These are phyloP conservation scores for Emergomyces orientalis DNA, from an alignment of 2,329 filamentous ascomycete species.

Conservation along the genomic window DNA sequence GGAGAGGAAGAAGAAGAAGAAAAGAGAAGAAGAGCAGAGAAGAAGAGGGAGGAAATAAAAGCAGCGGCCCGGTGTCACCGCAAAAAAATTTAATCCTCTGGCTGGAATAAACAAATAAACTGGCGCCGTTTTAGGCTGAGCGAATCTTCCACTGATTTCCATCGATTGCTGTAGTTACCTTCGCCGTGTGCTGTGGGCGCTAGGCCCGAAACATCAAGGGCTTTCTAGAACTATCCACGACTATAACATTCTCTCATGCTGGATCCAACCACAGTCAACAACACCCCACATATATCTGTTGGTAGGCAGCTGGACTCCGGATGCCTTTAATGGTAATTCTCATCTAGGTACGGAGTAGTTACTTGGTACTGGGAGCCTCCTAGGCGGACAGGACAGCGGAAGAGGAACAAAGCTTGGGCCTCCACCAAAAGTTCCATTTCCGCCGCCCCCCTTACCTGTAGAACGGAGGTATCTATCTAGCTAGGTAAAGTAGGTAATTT, in stretches of 20 bases:
- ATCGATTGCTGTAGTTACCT: conserved; percentile 10
- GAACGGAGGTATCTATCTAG: too few species aligned
- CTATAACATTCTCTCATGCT: neutral
- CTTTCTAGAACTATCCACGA: conserved; percentile 4
- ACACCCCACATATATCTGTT: too few species aligned
- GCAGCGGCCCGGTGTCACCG: neutral
- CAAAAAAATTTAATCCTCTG: neutral
- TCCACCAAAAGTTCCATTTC: too few species aligned
- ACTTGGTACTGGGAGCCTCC: too few species aligned
- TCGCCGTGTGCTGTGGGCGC: neutral
- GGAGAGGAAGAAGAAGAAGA: conserved; percentile 16
- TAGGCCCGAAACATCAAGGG: neutral
- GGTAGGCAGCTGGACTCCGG: too few species aligned
- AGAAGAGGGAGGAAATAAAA: conserved; percentile 14
- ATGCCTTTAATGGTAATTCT: too few species aligned
- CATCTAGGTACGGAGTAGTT: too few species aligned
- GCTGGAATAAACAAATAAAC: neutral
- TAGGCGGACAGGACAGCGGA: too few species aligned
- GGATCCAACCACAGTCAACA: too few species aligned
- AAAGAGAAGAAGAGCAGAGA: conserved; percentile 16
- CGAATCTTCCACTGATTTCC: conserved; percentile 20
- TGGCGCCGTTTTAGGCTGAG: conserved; percentile 10
- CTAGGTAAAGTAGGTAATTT: too few species aligned
- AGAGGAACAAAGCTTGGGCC: too few species aligned
- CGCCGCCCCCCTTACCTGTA: too few species aligned